Conservation (phyloP, 768 basidiomycete species). For the Tephrocybe sp. region DNA sequence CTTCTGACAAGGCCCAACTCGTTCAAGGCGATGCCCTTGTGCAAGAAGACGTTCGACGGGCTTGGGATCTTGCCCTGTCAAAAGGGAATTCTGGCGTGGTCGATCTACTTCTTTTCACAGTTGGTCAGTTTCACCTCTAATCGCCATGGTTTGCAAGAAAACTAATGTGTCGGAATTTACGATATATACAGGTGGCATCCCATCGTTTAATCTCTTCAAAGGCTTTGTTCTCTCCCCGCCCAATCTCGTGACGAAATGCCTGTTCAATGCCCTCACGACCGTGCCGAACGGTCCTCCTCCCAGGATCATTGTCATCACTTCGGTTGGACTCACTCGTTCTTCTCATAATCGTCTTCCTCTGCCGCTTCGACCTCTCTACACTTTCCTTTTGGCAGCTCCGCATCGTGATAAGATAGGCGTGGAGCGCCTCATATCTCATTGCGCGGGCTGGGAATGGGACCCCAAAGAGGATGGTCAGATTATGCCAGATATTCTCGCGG, state of each 20-base stretch:
- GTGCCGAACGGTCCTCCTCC: slow-evolving; percentile 42
- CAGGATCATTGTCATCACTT: slow-evolving; percentile 52
- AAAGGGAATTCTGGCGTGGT: slow-evolving; percentile 25
- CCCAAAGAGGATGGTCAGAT: slow-evolving; percentile 35
- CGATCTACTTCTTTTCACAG: slow-evolving; percentile 57
- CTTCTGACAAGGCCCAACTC: slow-evolving; percentile 48
- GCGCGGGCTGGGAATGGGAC: slow-evolving; percentile 52
- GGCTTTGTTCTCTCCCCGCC: slow-evolving; percentile 48
- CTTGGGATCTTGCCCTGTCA: slow-evolving; percentile 54
- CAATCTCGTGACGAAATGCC: slow-evolving; percentile 56
- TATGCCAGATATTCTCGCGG: slow-evolving; percentile 37
- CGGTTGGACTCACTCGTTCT: slow-evolving; percentile 45
- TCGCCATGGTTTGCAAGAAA: slow-evolving; percentile 34
- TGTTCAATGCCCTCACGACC: slow-evolving; percentile 56
- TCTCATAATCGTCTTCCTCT: slow-evolving; percentile 47
- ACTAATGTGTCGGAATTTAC: slow-evolving; percentile 26
- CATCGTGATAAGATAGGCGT: slow-evolving; percentile 62
- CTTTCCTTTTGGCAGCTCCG: slow-evolving; percentile 38
- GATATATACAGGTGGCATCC: not conserved
- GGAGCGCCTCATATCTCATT: slow-evolving; percentile 49
- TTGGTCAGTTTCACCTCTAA: slow-evolving; percentile 38
- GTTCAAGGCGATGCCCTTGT: slow-evolving; percentile 61
- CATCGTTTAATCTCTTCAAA: slow-evolving; percentile 39
- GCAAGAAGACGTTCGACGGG: slow-evolving; percentile 46
- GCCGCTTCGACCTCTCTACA: slow-evolving; percentile 47